These are phyloP conservation scores for Silybum marianum DNA, from an alignment of 129 eudicot species.

Conservation along the genomic window DNA sequence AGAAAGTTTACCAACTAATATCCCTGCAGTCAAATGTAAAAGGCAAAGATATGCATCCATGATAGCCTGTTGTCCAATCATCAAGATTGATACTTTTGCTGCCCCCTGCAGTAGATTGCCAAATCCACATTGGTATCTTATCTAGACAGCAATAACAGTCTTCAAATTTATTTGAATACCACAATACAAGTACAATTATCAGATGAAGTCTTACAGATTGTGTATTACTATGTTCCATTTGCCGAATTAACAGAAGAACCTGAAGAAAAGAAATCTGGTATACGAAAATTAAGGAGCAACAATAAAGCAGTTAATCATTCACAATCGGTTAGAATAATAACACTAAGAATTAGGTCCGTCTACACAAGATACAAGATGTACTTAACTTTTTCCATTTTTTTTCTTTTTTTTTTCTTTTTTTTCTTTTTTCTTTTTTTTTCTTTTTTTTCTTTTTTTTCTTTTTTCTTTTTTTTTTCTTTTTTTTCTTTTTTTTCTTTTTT, in stretches of 20 bases:
- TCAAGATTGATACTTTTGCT: slow-evolving; percentile 91
- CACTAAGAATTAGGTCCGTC: not conserved
- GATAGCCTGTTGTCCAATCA: slow-evolving; percentile 97
- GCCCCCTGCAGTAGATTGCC: slow-evolving; percentile 63
- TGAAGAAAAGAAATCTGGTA: slow-evolving; percentile 85
- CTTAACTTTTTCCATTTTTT: too few species aligned
- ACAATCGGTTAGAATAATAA: not conserved
- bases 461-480: too few species aligned
- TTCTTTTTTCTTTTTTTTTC: too few species aligned
- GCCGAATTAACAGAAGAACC: slow-evolving; percentile 92
- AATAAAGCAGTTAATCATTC: slow-evolving; percentile 15
- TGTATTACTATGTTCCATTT: slow-evolving; percentile 99
- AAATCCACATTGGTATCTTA: slow-evolving; percentile 10
- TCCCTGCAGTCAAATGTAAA: slow-evolving; percentile 95
- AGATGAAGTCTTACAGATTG: slow-evolving; percentile 71
- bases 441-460: too few species aligned
- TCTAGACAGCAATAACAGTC: slow-evolving; percentile 13
- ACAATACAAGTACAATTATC: not conserved
- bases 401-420: too few species aligned
- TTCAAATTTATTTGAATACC: not conserved
- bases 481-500: too few species aligned
- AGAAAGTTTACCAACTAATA: slow-evolving; percentile 74
- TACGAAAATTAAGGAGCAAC: slow-evolving; percentile 43
- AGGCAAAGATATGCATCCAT: slow-evolving; percentile 99
- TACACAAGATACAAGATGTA: not conserved